Conservation (phyloP, 2,329 filamentous ascomycete genomes). For the Trichoderma afroharzianum region DNA sequence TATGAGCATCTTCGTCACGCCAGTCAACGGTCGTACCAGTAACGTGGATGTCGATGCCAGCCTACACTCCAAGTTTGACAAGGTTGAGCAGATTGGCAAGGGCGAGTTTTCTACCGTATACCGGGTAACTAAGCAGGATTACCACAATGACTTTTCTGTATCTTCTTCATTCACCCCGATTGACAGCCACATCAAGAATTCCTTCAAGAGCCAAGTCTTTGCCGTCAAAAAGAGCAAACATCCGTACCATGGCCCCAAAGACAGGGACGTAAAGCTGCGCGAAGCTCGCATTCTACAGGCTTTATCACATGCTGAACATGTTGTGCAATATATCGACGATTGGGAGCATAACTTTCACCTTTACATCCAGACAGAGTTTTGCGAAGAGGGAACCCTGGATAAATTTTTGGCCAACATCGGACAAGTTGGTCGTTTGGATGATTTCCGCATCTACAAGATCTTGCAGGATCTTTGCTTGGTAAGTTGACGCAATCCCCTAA, state of each 20-base stretch:
- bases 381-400: conserved; percentile 88
- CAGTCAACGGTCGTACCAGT: conserved; percentile 65
- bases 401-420: conserved; percentile 81
- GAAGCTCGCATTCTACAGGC: conserved; percentile 77
- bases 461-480: conserved; percentile 80
- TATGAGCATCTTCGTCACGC: conserved; percentile 58
- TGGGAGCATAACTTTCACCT: conserved; percentile 85
- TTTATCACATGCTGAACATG: conserved; percentile 77
- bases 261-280: conserved; percentile 77
- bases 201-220: conserved; percentile 62
- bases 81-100: conserved; percentile 74
- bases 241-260: conserved; percentile 71
- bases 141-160: conserved; percentile 33
- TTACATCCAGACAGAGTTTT: conserved; percentile 97
- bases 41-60: conserved; percentile 69
- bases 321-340: conserved; percentile 76
- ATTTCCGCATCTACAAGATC: conserved; percentile 99
- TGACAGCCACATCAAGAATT: conserved; percentile 48
- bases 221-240: conserved; percentile 92
- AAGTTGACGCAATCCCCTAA: conserved; percentile 36
- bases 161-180: conserved; percentile 45
- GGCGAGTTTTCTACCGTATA: conserved; percentile 96
- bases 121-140: conserved; percentile 56
- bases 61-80: conserved; percentile 72
- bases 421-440: conserved; percentile 80